A percentile compares a stretch with the other conserved stretches of the same genome.
These are phyloP conservation scores for Lolium rigidum DNA, from an alignment of 176 grass and related monocot species.

Conservation along the genomic window DNA sequence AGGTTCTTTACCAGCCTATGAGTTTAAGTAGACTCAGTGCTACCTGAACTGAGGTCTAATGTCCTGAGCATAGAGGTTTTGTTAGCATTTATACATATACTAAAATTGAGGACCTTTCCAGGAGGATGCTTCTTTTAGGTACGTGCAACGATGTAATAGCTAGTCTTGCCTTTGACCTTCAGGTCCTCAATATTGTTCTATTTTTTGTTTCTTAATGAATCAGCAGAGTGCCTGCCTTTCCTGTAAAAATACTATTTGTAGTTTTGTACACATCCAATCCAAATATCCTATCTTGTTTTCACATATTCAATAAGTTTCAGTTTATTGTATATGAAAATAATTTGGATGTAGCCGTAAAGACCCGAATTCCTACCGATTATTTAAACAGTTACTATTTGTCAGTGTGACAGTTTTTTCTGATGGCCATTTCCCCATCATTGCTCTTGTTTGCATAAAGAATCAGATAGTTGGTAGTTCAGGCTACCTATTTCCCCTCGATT, in stretches of 20 bases:
- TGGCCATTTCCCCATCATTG: not conserved
- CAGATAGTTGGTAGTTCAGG: not conserved
- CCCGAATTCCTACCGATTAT: not conserved
- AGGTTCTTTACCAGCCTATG: not conserved
- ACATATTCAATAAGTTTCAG: not conserved
- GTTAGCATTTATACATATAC: not conserved
- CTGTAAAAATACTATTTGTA: not conserved
- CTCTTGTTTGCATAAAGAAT: slow-evolving; percentile 1
- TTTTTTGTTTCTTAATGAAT: not conserved
- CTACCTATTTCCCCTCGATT: not conserved
- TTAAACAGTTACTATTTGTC: not conserved
- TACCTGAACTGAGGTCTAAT: slow-evolving; percentile 16
- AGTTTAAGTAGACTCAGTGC: not conserved
- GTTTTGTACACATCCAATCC: not conserved
- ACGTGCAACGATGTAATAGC: not conserved
- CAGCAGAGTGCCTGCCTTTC: not conserved
- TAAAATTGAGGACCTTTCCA: not conserved
- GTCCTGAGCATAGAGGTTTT: not conserved
- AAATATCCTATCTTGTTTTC: not conserved
- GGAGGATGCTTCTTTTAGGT: not conserved
- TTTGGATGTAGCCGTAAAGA: not conserved
- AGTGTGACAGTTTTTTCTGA: slow-evolving; percentile 17
- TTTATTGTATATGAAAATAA: not conserved
- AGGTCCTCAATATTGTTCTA: not conserved
- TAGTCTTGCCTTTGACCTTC: not conserved